Conservation (phyloP, 192 early-diverging fungal genomes). For the Linnemannia exigua region DNA sequence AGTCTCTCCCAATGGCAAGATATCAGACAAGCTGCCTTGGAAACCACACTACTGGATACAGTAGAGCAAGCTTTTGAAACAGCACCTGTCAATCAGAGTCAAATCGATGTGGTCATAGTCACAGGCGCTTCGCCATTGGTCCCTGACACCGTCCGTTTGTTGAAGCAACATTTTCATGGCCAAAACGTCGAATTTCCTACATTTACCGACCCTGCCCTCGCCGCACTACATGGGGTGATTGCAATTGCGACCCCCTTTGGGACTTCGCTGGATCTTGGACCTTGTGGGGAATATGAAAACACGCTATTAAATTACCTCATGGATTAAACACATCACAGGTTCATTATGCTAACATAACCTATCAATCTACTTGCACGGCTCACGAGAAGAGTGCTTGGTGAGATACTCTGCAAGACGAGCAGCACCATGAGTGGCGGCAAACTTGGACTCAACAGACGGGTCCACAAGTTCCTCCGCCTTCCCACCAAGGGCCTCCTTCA, state of each 20-base stretch:
- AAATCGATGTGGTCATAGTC: not conserved
- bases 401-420: not conserved
- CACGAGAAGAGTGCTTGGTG: not conserved
- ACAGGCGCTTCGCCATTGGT: not conserved
- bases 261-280: no score
- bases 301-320: no score
- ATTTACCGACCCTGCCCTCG: not conserved
- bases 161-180: not conserved
- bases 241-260: no score
- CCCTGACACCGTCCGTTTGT: not conserved
- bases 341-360: no score
- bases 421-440: not conserved
- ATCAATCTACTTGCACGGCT: no score
- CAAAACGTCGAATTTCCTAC: not conserved
- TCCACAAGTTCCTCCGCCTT: not conserved
- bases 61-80: not conserved
- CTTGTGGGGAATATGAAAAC: no score
- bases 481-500: not conserved
- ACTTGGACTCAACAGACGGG: not conserved
- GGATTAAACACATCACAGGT: no score
- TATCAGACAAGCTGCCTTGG: not conserved
- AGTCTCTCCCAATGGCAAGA: not conserved
- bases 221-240: not conserved
- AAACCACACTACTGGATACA: not conserved
- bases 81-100: not conserved